These are phyloP conservation scores for Aspergillus nidulans DNA, from an alignment of 495 filamentous ascomycete species.

Conservation along the genomic window DNA sequence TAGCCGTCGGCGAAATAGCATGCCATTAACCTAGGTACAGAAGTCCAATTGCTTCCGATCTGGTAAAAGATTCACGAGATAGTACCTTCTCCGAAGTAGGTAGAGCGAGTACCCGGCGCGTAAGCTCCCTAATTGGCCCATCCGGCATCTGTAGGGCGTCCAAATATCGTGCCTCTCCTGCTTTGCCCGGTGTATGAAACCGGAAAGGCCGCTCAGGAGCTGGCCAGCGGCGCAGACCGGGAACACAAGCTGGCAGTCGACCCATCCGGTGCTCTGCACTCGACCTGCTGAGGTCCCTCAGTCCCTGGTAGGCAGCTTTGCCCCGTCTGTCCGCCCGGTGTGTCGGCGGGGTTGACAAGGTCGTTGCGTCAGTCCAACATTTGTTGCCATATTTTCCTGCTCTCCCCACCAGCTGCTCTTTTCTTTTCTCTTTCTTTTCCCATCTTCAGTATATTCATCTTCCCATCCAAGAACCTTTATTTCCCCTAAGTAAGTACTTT, in stretches of 20 bases:
- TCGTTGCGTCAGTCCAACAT: conserved; percentile 42
- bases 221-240: conserved; percentile 35
- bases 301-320: conserved; percentile 19
- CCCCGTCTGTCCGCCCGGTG: conserved; percentile 34
- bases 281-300: conserved; percentile 9
- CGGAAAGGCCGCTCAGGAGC: conserved; percentile 38
- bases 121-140: conserved; percentile 30
- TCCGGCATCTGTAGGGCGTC: conserved; percentile 22
- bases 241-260: conserved; percentile 21
- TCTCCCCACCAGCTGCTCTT: conserved; percentile 24
- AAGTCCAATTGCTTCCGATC: conserved; percentile 15
- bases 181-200: conserved; percentile 52
- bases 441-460: conserved; percentile 15
- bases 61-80: conserved; percentile 35
- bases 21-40: conserved; percentile 21
- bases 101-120: conserved; percentile 22
- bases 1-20: conserved; percentile 3
- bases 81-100: conserved; percentile 14
- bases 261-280: conserved; percentile 12
- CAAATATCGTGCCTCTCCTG: conserved; percentile 46
- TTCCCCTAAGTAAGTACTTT: conserved; percentile 17
- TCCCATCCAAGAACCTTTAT: conserved; percentile 11
- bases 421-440: conserved; percentile 30
- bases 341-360: conserved; percentile 28
- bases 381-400: conserved; percentile 25